These are phyloP conservation scores for Boletus rufocinnamomeus DNA, from an alignment of 768 basidiomycete species.

Conservation along the genomic window DNA sequence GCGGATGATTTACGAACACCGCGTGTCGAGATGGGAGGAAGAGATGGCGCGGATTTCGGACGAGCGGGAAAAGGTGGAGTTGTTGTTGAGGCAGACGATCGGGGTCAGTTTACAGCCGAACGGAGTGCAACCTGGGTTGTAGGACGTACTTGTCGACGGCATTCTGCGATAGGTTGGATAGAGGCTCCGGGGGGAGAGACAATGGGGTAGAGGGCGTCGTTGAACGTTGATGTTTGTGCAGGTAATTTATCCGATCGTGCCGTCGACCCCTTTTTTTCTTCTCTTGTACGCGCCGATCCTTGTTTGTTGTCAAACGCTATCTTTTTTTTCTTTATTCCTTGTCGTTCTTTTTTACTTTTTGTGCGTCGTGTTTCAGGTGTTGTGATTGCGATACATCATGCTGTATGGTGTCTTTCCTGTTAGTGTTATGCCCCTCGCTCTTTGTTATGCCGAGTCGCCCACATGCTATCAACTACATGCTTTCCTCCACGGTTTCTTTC, in stretches of 20 bases:
- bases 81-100: constrained; percentile 66
- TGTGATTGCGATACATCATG: not conserved
- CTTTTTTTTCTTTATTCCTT: not conserved
- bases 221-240: not conserved
- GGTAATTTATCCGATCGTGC: not conserved
- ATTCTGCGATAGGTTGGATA: not conserved
- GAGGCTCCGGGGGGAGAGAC: too few species aligned
- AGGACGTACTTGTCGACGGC: not conserved
- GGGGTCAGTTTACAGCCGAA: constrained; percentile 40
- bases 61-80: constrained; percentile 66
- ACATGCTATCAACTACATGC: not conserved
- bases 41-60: constrained; percentile 67
- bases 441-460: not conserved
- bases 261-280: not conserved
- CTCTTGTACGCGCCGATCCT: not conserved
- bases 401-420: not conserved
- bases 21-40: constrained; percentile 68
- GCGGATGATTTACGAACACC: constrained; percentile 64
- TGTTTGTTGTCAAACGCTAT: not conserved
- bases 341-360: not conserved
- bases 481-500: not conserved
- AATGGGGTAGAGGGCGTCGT: not conserved
- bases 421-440: not conserved
- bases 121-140: constrained; percentile 6
- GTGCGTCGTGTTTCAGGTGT: not conserved